A percentile compares a stretch with the other conserved stretches of the same genome.
These are phyloP conservation scores for Trypanosomatidae sp. DNA, from an alignment of 208 protist species.

Conservation along the genomic window DNA sequence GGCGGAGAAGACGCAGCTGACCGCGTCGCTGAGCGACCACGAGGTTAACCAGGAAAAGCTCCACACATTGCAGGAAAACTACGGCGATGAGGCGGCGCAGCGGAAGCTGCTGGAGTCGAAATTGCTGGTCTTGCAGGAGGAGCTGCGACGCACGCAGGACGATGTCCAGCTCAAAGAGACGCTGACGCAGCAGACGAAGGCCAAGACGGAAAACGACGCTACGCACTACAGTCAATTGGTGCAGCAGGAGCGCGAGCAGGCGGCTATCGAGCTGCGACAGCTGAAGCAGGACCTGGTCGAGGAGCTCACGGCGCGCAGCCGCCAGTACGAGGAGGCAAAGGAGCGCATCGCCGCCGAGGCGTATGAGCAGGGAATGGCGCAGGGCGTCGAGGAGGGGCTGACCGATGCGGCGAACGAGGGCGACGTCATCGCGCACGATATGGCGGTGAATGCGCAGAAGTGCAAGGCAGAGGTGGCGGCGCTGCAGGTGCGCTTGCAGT, in stretches of 20 bases:
- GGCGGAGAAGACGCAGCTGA: constrained; percentile 50
- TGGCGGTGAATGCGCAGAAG: constrained; percentile 48
- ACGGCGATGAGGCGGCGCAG: constrained; percentile 33
- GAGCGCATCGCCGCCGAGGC: constrained; percentile 44
- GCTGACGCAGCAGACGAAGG: constrained; percentile 45
- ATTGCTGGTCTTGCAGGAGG: constrained; percentile 36
- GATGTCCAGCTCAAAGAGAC: constrained; percentile 52
- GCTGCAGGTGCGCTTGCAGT: constrained; percentile 46
- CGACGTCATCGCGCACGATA: constrained; percentile 46
- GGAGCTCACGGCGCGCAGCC: constrained; percentile 49
- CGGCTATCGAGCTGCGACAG: constrained; percentile 51
- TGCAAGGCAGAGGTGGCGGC: constrained; percentile 50
- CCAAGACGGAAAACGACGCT: constrained; percentile 68
- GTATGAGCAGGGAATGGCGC: constrained; percentile 57
- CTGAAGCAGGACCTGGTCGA: constrained; percentile 65
- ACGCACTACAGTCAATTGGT: constrained; percentile 61
- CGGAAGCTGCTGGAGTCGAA: constrained; percentile 55
- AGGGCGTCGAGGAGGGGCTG: constrained; percentile 60
- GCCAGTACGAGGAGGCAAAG: constrained; percentile 54
- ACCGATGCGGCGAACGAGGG: constrained; percentile 43
- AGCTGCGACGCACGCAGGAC: constrained; percentile 39
- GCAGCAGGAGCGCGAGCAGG: constrained; percentile 63
- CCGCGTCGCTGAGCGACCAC: constrained; percentile 33
- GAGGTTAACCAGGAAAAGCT: constrained; percentile 49
- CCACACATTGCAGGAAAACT: constrained; percentile 32